These are phyloP conservation scores for Talaromyces trachyspermus DNA, from an alignment of 495 filamentous ascomycete species.

Conservation along the genomic window DNA sequence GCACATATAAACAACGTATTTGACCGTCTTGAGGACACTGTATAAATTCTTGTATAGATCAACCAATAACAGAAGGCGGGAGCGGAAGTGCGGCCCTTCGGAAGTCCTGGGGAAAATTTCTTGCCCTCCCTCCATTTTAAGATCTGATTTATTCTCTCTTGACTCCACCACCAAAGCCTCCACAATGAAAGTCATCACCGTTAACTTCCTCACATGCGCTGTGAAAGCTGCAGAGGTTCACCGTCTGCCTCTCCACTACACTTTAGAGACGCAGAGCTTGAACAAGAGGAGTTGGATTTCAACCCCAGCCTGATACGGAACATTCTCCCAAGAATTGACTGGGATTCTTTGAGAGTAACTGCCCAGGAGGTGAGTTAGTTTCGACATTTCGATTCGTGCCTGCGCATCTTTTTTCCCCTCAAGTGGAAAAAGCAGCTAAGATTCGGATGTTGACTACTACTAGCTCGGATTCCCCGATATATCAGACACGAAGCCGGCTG, in stretches of 20 bases:
- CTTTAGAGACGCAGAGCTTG: conserved; percentile 83
- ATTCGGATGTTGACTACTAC: background rate
- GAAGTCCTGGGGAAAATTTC: conserved; percentile 1
- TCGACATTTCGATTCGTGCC: background rate
- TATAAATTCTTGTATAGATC: too few species aligned
- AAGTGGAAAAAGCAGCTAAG: too few species aligned
- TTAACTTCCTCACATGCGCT: conserved; percentile 95
- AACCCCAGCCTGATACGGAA: conserved; percentile 73
- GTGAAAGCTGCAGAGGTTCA: conserved; percentile 81
- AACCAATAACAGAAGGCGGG: background rate
- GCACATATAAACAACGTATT: too few species aligned
- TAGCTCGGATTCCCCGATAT: conserved; percentile 80
- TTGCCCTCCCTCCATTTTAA: conserved; percentile 1
- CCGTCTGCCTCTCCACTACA: conserved; percentile 78
- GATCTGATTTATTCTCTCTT: background rate
- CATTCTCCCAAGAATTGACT: conserved; percentile 80
- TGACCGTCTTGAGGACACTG: too few species aligned
- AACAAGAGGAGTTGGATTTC: conserved; percentile 68
- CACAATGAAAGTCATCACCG: conserved; percentile 87
- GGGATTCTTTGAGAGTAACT: conserved; percentile 66
- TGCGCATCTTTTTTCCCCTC: too few species aligned
- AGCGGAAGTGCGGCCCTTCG: background rate
- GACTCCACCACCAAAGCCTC: background rate
- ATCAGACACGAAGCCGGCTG: conserved; percentile 55
- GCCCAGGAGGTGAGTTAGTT: conserved; percentile 63